A percentile compares a stretch with the other conserved stretches of the same genome.
Conservation (phyloP, 2,329 filamentous ascomycete genomes). For the Hypocreales sp. region DNA sequence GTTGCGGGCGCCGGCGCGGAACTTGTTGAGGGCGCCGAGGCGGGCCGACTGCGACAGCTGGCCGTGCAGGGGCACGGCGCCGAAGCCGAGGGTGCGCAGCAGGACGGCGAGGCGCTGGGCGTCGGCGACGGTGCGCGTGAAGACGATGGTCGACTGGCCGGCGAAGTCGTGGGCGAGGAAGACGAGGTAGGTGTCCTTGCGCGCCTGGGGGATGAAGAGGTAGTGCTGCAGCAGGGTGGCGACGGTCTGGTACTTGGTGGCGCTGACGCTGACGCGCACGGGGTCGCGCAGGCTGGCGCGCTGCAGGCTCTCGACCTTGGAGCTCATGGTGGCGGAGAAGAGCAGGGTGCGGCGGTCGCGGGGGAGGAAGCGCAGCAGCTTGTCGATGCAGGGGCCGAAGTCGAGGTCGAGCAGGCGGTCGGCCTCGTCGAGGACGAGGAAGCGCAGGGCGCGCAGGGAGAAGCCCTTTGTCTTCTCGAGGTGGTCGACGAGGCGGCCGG, state of each 20-base stretch:
- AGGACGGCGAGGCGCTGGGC: slow-evolving; percentile 75
- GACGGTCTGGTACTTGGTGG: slow-evolving; percentile 81
- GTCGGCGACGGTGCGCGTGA: slow-evolving; percentile 84
- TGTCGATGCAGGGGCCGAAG: slow-evolving; percentile 84
- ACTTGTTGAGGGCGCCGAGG: slow-evolving; percentile 79
- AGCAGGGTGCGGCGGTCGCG: slow-evolving; percentile 68
- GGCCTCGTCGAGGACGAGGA: slow-evolving; percentile 89
- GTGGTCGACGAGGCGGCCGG: slow-evolving; percentile 78
- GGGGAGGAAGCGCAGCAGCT: slow-evolving; percentile 80
- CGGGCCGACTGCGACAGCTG: slow-evolving; percentile 80
- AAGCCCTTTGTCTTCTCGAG: slow-evolving; percentile 96
- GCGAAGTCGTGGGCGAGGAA: slow-evolving; percentile 74
- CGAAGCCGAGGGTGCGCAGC: slow-evolving; percentile 70
- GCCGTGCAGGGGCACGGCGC: slow-evolving; percentile 83
- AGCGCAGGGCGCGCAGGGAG: slow-evolving; percentile 65
- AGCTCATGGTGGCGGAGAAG: slow-evolving; percentile 88
- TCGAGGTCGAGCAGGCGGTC: slow-evolving; percentile 86
- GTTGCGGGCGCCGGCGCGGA: slow-evolving; percentile 62
- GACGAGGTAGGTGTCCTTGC: slow-evolving; percentile 84
- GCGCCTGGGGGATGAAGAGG: slow-evolving; percentile 68
- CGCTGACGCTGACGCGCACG: slow-evolving; percentile 65
- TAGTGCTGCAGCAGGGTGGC: slow-evolving; percentile 77
- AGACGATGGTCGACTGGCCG: slow-evolving; percentile 79
- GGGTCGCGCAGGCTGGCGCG: slow-evolving; percentile 78
- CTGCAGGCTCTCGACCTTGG: slow-evolving; percentile 84